Conservation (phyloP, 768 basidiomycete genomes). For the Rhizopogon roseolus region DNA sequence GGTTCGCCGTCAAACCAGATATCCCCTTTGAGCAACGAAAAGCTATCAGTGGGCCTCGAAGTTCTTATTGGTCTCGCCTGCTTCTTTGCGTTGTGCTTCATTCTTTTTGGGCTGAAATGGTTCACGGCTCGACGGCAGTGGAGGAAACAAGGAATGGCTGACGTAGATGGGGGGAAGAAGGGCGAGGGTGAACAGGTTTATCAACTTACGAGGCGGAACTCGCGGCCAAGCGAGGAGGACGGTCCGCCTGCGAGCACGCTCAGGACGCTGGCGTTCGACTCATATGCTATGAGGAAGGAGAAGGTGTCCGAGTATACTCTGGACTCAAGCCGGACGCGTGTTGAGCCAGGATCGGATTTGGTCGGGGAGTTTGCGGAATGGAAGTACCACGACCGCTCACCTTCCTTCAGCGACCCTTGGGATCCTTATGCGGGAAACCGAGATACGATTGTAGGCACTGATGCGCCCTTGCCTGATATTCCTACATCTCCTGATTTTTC, state of each 20-base stretch:
- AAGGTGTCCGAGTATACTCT: constrained; percentile 28
- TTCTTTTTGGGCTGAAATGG: constrained; percentile 53
- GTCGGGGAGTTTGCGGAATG: constrained; percentile 9
- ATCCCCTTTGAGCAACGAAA: constrained; percentile 17
- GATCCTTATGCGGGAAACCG: constrained; percentile 17
- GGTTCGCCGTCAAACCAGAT: constrained; percentile 9
- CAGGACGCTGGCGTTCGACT: constrained; percentile 32
- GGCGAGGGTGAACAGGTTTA: constrained; percentile 23
- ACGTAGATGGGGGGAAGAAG: constrained; percentile 11
- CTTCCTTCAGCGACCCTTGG: constrained; percentile 15
- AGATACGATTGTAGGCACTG: constrained; percentile 26
- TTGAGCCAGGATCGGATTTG: constrained; percentile 6
- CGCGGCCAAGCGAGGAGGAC: constrained; percentile 19
- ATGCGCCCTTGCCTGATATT: constrained; percentile 9
- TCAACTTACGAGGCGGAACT: constrained; percentile 28
- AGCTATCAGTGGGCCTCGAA: constrained; percentile 54
- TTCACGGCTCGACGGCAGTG: constrained; percentile 37
- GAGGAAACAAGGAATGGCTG: constrained; percentile 10
- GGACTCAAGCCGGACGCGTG: constrained; percentile 26
- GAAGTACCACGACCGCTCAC: not conserved
- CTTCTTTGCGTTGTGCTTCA: constrained; percentile 52
- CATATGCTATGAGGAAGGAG: constrained; percentile 33
- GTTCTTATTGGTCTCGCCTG: constrained; percentile 55
- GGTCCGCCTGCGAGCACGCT: constrained; percentile 35
- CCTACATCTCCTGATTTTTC: constrained; percentile 11